Conservation (phyloP, 2,329 filamentous ascomycete genomes). For the Botrytis galanthina region DNA sequence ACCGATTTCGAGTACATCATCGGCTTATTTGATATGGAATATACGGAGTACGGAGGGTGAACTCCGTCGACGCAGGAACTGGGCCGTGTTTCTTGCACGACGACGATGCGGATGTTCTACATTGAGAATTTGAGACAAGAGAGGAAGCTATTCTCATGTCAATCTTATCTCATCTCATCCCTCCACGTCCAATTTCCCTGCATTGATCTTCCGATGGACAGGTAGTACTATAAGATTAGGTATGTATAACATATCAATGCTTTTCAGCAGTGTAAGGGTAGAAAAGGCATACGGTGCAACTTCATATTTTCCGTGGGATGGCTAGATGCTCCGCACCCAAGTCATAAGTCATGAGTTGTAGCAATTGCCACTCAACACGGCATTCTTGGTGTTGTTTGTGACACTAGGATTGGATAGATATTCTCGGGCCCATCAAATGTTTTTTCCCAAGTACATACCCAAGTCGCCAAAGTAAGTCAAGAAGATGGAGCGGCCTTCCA, state of each 20-base stretch:
- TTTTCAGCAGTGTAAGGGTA: background rate
- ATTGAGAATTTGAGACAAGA: background rate
- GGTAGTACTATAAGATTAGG: slow-evolving; percentile 8
- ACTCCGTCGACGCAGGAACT: background rate
- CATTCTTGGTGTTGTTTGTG: slow-evolving; percentile 8
- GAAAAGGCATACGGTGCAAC: background rate
- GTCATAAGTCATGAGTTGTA: slow-evolving; percentile 1
- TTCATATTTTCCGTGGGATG: background rate
- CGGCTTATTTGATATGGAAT: background rate
- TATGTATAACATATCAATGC: slow-evolving; percentile 12
- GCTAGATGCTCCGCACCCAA: background rate
- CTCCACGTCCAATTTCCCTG: slow-evolving; percentile 1
- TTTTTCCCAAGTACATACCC: background rate
- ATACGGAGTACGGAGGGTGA: background rate
- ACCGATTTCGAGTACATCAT: background rate
- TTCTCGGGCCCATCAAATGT: background rate
- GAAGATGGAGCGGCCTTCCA: background rate
- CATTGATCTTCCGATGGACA: slow-evolving; percentile 14
- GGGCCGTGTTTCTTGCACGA: background rate
- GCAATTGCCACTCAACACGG: slow-evolving; percentile 7
- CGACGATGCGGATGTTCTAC: background rate
- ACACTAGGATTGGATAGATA: slow-evolving; percentile 3
- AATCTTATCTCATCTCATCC: slow-evolving; percentile 22
- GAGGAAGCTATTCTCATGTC: background rate
- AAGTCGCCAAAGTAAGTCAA: background rate